Evolutionary conservation across 345 rosid genomes (phyloP).

Genomic region (Dipteronia sinensis): DNA sequence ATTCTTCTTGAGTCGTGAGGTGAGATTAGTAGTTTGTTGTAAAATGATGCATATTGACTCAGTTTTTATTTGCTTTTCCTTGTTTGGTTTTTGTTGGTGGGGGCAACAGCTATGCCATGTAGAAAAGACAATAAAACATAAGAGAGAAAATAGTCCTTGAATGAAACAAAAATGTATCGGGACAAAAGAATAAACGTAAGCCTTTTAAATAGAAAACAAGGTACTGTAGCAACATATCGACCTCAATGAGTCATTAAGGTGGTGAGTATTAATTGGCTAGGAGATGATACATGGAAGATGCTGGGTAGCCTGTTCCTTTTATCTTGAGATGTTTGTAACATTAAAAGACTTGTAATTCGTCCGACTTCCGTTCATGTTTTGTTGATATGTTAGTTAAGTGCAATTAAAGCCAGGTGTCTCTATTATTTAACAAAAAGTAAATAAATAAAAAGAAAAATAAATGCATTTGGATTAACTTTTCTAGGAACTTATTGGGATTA

Average conservation of each 20-base stretch:
- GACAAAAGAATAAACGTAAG: neutral
- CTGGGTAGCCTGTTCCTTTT: neutral
- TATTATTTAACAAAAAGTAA: neutral
- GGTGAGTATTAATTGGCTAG: neutral
- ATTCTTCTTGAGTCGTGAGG: constrained; percentile 96
- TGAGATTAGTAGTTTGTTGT: constrained; percentile 32
- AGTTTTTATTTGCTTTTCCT: neutral
- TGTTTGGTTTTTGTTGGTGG: neutral
- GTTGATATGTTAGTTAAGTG: neutral
- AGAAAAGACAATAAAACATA: neutral
- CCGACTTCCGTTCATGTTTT: neutral
- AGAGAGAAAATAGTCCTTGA: neutral
- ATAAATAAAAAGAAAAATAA: neutral
- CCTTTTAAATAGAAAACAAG: neutral
- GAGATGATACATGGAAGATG: neutral
- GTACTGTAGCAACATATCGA: neutral
- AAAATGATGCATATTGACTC: neutral
- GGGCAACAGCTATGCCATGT: neutral
- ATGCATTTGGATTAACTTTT: neutral
- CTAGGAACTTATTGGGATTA: neutral
- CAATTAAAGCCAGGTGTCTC: neutral
- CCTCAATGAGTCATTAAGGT: neutral
- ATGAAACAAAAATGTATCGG: neutral
- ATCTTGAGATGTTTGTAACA: neutral
- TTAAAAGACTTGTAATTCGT: neutral